Evolutionary conservation across 305 asterid genomes (phyloP).

Genomic region (Withania somnifera): DNA sequence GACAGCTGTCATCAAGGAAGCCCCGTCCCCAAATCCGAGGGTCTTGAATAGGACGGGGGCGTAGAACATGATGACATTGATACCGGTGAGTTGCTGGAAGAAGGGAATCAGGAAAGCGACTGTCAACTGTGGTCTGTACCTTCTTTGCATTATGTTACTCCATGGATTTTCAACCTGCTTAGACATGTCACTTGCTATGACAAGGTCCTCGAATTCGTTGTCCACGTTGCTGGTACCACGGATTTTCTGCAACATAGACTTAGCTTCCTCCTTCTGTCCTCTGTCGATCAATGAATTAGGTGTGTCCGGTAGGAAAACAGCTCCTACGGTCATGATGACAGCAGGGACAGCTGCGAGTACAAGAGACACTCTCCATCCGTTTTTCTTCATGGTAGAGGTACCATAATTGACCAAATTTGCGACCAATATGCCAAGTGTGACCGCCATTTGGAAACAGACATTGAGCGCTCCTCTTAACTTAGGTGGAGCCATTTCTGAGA

Average conservation of each 20-base stretch:
- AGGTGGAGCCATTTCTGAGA: constrained; percentile 70
- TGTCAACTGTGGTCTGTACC: constrained; percentile 39
- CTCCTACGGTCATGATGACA: constrained; percentile 37
- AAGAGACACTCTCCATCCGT: constrained; percentile 59
- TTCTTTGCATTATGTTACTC: constrained; percentile 15
- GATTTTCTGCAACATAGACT: constrained; percentile 25
- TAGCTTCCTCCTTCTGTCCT: constrained; percentile 31
- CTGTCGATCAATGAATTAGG: constrained; percentile 53
- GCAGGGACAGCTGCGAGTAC: constrained; percentile 60
- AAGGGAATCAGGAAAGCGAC: constrained; percentile 33
- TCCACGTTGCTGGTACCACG: constrained; percentile 39
- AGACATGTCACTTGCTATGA: constrained; percentile 47
- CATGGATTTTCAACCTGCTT: constrained; percentile 22
- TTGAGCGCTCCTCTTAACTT: constrained; percentile 56
- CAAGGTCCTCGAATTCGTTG: constrained; percentile 31
- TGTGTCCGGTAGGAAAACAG: constrained; percentile 50
- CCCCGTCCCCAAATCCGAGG: constrained; percentile 38
- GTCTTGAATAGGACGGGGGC: constrained; percentile 58
- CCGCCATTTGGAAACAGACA: constrained; percentile 58
- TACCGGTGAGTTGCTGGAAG: constrained; percentile 58
- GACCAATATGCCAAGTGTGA: constrained; percentile 37
- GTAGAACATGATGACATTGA: constrained; percentile 54
- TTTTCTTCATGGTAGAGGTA: constrained; percentile 29
- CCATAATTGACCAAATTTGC: constrained; percentile 55
- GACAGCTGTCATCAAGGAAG: constrained; percentile 39